These are phyloP conservation scores for Vigna mungo DNA, from an alignment of 306 rosid species.

Conservation along the genomic window DNA sequence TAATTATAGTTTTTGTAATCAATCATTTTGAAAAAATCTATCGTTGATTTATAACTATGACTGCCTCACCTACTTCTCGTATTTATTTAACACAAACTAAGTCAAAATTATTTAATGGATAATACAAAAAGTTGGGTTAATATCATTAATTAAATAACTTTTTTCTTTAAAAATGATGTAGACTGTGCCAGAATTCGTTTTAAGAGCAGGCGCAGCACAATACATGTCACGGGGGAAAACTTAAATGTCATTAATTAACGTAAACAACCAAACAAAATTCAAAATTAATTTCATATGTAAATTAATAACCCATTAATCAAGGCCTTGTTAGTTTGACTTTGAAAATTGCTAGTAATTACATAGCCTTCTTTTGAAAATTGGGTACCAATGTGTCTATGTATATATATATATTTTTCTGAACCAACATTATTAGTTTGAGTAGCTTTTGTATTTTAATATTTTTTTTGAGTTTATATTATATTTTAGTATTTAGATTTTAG, in stretches of 20 bases:
- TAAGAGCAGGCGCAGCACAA: background rate
- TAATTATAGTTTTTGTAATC: background rate
- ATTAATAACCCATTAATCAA: background rate
- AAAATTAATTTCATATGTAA: background rate
- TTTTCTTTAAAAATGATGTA: constrained; percentile 18
- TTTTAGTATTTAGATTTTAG: background rate
- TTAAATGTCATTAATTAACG: background rate
- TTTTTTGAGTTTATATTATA: background rate
- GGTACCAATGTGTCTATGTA: background rate
- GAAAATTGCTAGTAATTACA: background rate
- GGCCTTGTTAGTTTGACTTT: background rate
- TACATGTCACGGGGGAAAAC: background rate
- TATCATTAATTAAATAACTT: background rate
- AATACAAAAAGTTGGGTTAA: background rate
- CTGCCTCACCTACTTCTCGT: background rate
- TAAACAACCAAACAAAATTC: background rate
- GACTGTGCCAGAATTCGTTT: background rate
- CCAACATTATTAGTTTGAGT: background rate
- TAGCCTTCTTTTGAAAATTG: background rate
- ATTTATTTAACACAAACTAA: constrained; percentile 11
- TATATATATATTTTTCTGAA: background rate
- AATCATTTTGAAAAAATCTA: background rate
- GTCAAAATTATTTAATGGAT: constrained; percentile 24
- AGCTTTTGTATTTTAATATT: background rate
- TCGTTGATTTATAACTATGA: background rate